phyloP scores from a whole-genome alignment of 2,329 filamentous ascomycete genomes.

The Diaporthe sp. region DNA sequence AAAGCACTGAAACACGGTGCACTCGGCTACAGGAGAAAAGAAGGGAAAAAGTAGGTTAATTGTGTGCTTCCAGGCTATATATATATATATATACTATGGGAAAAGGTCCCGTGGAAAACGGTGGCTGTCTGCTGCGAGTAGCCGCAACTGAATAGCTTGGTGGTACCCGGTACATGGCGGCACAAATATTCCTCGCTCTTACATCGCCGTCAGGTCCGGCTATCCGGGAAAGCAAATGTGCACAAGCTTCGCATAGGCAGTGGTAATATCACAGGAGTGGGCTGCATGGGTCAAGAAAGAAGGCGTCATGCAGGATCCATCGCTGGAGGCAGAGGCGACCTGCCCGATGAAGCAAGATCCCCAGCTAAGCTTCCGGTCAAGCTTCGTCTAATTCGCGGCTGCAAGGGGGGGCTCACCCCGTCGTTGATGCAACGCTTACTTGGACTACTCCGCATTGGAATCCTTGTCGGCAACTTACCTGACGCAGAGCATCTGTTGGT shows the following conservation, averaged over 20 bases:
- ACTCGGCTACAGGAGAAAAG: neutral
- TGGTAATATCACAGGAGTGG: slow-evolving; percentile 9
- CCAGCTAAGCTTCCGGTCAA: slow-evolving; percentile 23
- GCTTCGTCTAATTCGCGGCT: slow-evolving; percentile 6
- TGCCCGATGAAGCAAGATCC: slow-evolving; percentile 18
- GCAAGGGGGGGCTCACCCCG: slow-evolving; percentile 3
- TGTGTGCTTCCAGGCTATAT: neutral
- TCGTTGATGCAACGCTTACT: slow-evolving; percentile 2
- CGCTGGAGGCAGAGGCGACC: neutral
- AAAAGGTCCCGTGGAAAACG: neutral
- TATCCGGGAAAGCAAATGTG: neutral
- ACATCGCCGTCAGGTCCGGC: neutral
- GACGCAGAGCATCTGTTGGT: neutral
- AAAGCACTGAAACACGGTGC: neutral
- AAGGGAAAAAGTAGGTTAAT: neutral
- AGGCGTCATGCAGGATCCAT: slow-evolving; percentile 21
- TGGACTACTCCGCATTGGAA: slow-evolving; percentile 1
- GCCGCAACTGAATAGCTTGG: neutral
- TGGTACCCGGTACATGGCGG: neutral
- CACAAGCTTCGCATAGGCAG: neutral
- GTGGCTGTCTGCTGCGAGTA: neutral
- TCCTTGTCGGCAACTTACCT: neutral
- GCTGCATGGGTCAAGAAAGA: neutral
- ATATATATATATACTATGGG: neutral
- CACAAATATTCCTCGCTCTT: neutral